Evolutionary conservation across 345 rosid species (phyloP).

Genomic region (Hirschfeldia incana): DNA sequence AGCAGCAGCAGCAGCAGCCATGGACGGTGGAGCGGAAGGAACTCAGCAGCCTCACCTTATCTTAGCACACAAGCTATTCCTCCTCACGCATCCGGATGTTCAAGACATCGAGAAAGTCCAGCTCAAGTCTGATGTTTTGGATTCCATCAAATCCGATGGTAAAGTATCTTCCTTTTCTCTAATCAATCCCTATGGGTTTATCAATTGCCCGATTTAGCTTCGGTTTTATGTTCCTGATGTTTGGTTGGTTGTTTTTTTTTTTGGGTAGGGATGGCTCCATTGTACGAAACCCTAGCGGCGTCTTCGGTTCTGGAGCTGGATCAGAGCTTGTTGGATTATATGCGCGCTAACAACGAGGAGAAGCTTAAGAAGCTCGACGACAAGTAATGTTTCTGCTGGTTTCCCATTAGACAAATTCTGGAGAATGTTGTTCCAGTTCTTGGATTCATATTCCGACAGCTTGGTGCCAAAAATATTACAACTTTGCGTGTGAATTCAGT

Average conservation of each 20-base stretch:
- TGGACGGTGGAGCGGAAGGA: conserved; percentile 81
- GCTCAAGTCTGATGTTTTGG: conserved; percentile 78
- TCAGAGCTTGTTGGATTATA: neutral
- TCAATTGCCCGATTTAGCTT: neutral
- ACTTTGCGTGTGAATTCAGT: neutral
- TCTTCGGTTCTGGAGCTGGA: neutral
- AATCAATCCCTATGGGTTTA: neutral
- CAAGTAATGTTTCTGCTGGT: neutral
- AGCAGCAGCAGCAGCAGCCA: conserved; percentile 37
- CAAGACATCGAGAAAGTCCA: conserved; percentile 91
- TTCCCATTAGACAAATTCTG: neutral
- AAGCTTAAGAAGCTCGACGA: neutral
- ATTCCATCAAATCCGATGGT: conserved; percentile 75
- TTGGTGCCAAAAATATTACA: neutral
- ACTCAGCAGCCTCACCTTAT: conserved; percentile 80
- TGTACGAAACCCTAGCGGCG: neutral
- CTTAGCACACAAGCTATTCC: conserved; percentile 79
- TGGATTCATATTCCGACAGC: neutral
- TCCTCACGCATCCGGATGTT: conserved; percentile 70
- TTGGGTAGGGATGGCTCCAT: neutral
- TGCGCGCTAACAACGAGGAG: neutral
- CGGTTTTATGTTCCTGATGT: neutral
- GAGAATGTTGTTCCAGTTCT: neutral
- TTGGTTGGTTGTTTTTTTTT: neutral
- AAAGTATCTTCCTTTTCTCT: conserved; percentile 17